A percentile compares a stretch with the other conserved stretches of the same genome.
phyloP scores from a whole-genome alignment of 768 basidiomycete species.

The Amanita subjunquillea region DNA sequence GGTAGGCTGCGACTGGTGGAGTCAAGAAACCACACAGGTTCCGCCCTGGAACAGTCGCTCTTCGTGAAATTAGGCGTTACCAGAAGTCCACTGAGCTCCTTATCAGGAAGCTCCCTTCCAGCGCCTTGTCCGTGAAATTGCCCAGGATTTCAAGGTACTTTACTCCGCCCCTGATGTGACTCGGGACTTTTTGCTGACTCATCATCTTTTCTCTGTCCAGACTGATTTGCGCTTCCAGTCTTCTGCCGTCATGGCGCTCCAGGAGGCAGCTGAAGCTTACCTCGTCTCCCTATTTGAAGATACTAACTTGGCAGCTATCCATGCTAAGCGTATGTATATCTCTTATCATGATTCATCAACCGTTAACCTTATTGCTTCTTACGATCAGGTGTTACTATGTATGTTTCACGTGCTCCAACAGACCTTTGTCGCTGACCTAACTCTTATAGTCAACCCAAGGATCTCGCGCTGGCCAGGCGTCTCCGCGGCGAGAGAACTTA shows the following conservation, averaged over 20 bases:
- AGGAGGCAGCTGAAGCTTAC: slow-evolving; percentile 89
- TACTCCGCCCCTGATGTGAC: neutral
- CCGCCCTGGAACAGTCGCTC: slow-evolving; percentile 95
- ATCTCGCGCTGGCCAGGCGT: slow-evolving; percentile 78
- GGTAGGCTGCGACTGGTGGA: slow-evolving; percentile 81
- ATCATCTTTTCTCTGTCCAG: slow-evolving; percentile 22
- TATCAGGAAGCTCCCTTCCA: slow-evolving; percentile 99
- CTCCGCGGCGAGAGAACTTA: slow-evolving; percentile 81
- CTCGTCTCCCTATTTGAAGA: slow-evolving; percentile 82
- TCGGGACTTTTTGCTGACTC: slow-evolving; percentile 7
- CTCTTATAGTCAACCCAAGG: slow-evolving; percentile 66
- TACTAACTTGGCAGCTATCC: slow-evolving; percentile 87
- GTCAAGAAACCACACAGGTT: slow-evolving; percentile 99
- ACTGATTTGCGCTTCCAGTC: slow-evolving; percentile 94
- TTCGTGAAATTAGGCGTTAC: slow-evolving; percentile 97
- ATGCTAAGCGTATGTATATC: slow-evolving; percentile 57
- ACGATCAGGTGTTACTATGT: slow-evolving; percentile 44
- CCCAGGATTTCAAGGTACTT: slow-evolving; percentile 89
- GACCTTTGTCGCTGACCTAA: slow-evolving; percentile 11
- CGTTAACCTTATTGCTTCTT: neutral
- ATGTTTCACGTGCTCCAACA: slow-evolving; percentile 15
- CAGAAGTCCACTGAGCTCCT: slow-evolving; percentile 89
- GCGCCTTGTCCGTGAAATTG: slow-evolving; percentile 92
- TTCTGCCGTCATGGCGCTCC: slow-evolving; percentile 87
- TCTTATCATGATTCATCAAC: neutral